Evolutionary conservation across 345 rosid genomes (phyloP), one percentile per base, ranked within the genome.

Genomic region (Psidium friedrichsthalianum): DNA sequence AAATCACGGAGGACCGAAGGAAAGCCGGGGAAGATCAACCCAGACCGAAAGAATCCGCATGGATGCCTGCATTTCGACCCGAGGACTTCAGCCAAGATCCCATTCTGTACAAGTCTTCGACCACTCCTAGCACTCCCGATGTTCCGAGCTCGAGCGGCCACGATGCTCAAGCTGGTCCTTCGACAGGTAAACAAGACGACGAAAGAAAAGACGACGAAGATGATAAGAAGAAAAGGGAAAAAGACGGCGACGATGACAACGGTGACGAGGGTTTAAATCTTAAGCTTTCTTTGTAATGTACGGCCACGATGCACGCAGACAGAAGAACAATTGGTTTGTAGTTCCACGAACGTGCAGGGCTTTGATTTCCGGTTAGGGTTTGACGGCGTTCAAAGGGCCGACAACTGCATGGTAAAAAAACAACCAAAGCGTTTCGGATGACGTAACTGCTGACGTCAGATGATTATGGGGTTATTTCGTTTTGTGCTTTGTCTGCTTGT

Each of bases 61-160:
- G 94, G 91, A 86, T 88, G 20, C 93, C 93, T 15, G 85, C 88
- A 24, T 94, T 92, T 82, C 92, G 85, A 82, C 94, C 88, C 1
- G 93, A 90, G 81, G 95, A 92, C 88, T 92, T 92, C 91, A 61
- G 86, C 86, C 85, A 83, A 20, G 84, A 83, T 82, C 47, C 82
- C 25, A 0, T 29, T 61, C 40, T 44, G 69, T 27, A 56, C 3
- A 1, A 4, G 24, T 22, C 42, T 56, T 14, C 32, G 4, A 52
- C 61, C 25, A 14, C 53, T 22, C 52, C 86, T 11, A 61, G 24
- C 10, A 83, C 49, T 44, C 56, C 59, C 47, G 47, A 69, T 21
- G 47, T 69, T 2, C 80, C 80, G n/a, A 21, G 47, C 80, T 69
- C 47, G 47, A 69, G 80, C 13, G 10, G 47, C 80, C 80, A 0